Evolutionary conservation across 1,139 yeast genomes (phyloP), one percentile per base, ranked within the genome.

Genomic region (Yamadazyma diddensiae): DNA sequence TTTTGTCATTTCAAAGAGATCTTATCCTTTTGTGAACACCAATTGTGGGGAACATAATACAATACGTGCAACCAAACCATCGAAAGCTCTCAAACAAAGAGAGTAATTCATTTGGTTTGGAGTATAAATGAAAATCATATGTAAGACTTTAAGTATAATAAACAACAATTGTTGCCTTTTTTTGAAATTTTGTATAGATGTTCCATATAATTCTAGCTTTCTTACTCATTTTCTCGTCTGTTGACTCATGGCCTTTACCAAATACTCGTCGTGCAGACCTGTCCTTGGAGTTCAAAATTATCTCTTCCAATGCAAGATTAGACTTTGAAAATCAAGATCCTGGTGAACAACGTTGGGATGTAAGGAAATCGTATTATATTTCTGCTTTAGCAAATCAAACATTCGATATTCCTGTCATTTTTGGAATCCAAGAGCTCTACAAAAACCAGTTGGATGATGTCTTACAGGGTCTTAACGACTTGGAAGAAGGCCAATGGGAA

Each of bases 361-460:
- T 46, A 22, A 43, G 56, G 36, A 51, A 35, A 35, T 42, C 29
- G 12, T 52, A 46, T 7, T 49, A 49, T 3, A 41, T 46, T 16
- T 37, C 38, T 13, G 46, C 45, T 12, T 36, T 47, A 17, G 32
- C 42, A 21, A 30, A 38, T 9, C 34, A 44, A 11, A 19, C 34
- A 21, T 15, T 36, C 4, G 35, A 41, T 8, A 30, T 41, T 12
- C 54, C 61, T 3, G 47, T 53, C 2, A 39, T 59, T 8, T 45
- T 59, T 9, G 61, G 62, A 2, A 36, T 59, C 6, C 64, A 59
- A 40, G 63, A 59, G 39, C 42, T 50, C 10, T 47, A 50, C 29
- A 44, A 52, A 32, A 44, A 51, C 25, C 63, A 56, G 36, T 37
- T 59, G 20, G 32, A 33, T 4, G 63, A 58, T 36, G 38, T 58